Conservation (phyloP, 1,284 basidiomycete species). For the Cutaneotrichosporon sp. region DNA sequence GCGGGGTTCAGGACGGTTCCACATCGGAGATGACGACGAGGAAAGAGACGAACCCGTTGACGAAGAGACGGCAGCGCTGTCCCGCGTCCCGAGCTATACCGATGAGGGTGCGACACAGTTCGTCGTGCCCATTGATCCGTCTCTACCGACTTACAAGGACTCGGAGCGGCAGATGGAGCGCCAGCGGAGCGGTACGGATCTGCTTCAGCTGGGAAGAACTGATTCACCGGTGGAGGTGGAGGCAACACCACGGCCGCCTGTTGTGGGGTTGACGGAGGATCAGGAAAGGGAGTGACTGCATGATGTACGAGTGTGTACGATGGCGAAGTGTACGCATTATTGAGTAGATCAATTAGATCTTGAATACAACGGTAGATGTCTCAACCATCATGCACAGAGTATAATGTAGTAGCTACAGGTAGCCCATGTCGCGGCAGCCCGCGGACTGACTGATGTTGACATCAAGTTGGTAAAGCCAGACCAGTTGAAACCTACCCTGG, state of each 20-base stretch:
- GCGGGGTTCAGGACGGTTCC: not conserved
- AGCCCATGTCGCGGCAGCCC: too few relatives aligned
- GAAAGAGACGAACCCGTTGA: constrained; percentile 5
- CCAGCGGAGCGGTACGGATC: constrained; percentile 8
- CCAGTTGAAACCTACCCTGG: too few relatives aligned
- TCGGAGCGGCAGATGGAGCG: constrained; percentile 30
- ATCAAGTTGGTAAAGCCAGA: too few relatives aligned
- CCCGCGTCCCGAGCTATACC: constrained; percentile 69
- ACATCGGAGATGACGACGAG: constrained; percentile 2
- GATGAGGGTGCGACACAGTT: constrained; percentile 49
- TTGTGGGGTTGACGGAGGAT: not conserved
- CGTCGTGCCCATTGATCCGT: constrained; percentile 72
- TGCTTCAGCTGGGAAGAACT: not conserved
- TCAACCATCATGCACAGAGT: too few relatives aligned
- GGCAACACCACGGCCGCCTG: not conserved
- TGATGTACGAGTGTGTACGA: too few relatives aligned
- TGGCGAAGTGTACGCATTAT: too few relatives aligned
- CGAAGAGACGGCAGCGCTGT: constrained; percentile 34
- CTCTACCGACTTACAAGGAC: constrained; percentile 77
- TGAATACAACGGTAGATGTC: too few relatives aligned
- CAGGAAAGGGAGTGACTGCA: too few relatives aligned
- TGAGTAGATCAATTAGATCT: too few relatives aligned
- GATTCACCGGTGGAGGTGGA: not conserved
- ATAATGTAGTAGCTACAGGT: too few relatives aligned
- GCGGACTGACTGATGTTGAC: too few relatives aligned